A percentile compares a stretch with the other conserved stretches of the same genome.
Conservation (phyloP, 1,284 basidiomycete species). For the Amylostereum areolatum region DNA sequence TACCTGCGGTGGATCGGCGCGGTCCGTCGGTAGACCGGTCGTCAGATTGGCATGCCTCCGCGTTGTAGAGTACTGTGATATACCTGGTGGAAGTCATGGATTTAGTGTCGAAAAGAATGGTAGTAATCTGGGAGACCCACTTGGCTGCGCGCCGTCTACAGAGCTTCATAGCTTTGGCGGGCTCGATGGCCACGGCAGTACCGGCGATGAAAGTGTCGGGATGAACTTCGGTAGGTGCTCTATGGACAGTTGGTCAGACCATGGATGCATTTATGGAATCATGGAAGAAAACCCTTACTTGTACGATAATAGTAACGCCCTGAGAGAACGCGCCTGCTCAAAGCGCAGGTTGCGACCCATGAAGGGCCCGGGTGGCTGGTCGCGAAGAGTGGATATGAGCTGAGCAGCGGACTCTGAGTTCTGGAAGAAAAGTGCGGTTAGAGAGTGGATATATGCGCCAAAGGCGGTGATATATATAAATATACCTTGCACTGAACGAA, state of each 20-base stretch:
- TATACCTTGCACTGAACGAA: constrained; percentile 77
- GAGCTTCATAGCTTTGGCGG: constrained; percentile 51
- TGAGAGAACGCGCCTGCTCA: constrained; percentile 71
- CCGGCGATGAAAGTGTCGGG: constrained; percentile 20
- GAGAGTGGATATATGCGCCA: no score
- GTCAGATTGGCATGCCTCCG: constrained; percentile 34
- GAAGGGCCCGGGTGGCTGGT: constrained; percentile 50
- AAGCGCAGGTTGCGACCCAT: constrained; percentile 66
- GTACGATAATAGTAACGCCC: constrained; percentile 68
- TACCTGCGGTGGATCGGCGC: constrained; percentile 12
- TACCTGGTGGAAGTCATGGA: constrained; percentile 46
- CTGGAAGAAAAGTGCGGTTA: constrained; percentile 28
- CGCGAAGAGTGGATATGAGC: constrained; percentile 55
- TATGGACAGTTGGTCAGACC: no score
- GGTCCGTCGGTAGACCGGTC: background rate
- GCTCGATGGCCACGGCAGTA: constrained; percentile 18
- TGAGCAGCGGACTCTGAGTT: constrained; percentile 48
- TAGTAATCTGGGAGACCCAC: no score
- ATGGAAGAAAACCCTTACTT: constrained; percentile 33
- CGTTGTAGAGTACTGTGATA: constrained; percentile 49
- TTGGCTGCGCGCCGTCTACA: constrained; percentile 38
- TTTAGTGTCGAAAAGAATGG: no score
- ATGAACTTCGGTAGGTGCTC: constrained; percentile 14
- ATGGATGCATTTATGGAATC: no score
- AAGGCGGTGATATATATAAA: constrained; percentile 3